Percentiles rank a stretch among this genome's conserved stretches.
Evolutionary conservation across 106 monocot genomes (phyloP).

Genomic region (Narthecium ossifragum): DNA sequence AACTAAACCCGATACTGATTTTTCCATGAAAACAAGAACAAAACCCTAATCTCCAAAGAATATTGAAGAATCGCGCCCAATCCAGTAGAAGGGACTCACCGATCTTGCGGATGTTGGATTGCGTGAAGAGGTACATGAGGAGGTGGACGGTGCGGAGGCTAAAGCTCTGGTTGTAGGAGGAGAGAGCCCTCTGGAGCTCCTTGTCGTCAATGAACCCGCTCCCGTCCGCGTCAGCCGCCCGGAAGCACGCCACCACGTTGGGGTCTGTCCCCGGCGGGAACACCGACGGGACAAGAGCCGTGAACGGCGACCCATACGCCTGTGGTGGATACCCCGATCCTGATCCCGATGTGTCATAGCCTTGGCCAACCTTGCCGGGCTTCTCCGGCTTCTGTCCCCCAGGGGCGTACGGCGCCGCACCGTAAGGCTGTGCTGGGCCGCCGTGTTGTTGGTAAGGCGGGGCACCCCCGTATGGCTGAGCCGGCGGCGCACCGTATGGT

Average conservation of each 20-base stretch:
- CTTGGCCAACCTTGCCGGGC: no score
- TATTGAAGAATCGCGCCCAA: no score
- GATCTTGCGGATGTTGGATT: conserved; percentile 75
- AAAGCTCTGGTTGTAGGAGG: conserved; percentile 81
- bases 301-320: conserved; percentile 32
- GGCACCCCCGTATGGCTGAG: conserved; percentile 22
- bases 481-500: conserved; percentile 2
- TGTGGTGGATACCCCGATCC: background rate
- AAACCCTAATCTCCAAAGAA: no score
- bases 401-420: conserved; percentile 17
- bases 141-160: conserved; percentile 90
- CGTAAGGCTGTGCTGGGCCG: conserved; percentile 19
- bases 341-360: background rate
- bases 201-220: conserved; percentile 93
- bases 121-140: conserved; percentile 94
- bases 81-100: conserved; percentile 48
- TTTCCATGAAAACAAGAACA: no score
- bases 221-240: conserved; percentile 78
- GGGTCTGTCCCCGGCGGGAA: conserved; percentile 96
- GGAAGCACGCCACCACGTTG: conserved; percentile 81
- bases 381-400: conserved; percentile 10
- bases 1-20: no score
- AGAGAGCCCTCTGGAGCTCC: conserved; percentile 84
- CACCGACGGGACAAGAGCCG: conserved; percentile 63
- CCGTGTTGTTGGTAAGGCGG: conserved; percentile 2